Base-by-base conservation (phyloP, 768 basidiomycete species). In the Phanerochaete sordida region DNA sequence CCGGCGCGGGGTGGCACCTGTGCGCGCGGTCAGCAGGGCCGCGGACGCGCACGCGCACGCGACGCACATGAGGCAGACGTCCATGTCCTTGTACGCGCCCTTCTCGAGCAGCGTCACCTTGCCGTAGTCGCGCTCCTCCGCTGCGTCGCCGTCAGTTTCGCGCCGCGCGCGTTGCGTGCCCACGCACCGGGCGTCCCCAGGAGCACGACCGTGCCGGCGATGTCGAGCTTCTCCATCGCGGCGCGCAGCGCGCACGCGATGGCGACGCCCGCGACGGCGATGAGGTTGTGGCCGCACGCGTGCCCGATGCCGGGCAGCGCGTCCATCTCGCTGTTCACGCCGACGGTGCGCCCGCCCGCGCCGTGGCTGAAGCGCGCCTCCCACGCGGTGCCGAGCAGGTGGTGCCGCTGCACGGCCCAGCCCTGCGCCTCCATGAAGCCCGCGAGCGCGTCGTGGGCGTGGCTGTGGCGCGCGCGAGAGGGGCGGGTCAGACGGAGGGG, bases 1-100 rank as follows among this genome's bases (percentile, higher is more conserved):
- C 91, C 16, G 90, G 86, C 47, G 87, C 88, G 19, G 92, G 90
- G 64, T 91, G 91, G 64, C 87, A 92, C 88, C 91, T 91, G 49
- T 0, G 39, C 9, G 44, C 33, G 27, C 5, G 44, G 24, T 13
- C 12, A n/a, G 19, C 27, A 13, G 21, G 23, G 23, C 2, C 37
- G 31, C 15, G 21, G 52, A 19, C n/a, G 23, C 39, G 11, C 26
- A 28, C 24, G 28, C 19, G 6, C n/a, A 26, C 31, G 28, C 13
- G 37, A 67, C 78, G 23, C 61, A 86, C 91, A 91, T 91, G 58
- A 93, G 72, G 67, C 92, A 91, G 9, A 82, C 81, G 56, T 84
- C 86, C 85, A 94, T 91, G 7, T 79, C 86, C 54, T 88, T 74
- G 68, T 93, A 93, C 21, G 84, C 88, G 19, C 86, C 91, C 30